phyloP scores from a whole-genome alignment of 805 yeast species.

The Wickerhamomyces canadensis region DNA sequence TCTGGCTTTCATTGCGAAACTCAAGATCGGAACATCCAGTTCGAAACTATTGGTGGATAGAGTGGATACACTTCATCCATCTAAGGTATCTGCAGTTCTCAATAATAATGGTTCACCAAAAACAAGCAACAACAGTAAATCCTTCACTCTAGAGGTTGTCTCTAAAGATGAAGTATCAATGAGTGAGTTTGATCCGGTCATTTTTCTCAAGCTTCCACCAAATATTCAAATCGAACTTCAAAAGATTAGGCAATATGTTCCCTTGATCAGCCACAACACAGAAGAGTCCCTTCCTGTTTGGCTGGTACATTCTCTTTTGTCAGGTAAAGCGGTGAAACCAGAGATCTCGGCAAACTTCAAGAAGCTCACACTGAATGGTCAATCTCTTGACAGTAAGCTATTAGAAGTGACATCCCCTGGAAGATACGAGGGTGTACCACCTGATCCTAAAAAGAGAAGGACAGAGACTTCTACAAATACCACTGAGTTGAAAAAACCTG shows the following conservation, averaged over 20 bases:
- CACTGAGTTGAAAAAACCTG: background rate
- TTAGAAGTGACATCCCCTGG: too few relatives aligned
- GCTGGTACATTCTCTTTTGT: constrained; percentile 26
- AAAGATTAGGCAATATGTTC: too few relatives aligned
- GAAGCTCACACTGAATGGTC: too few relatives aligned
- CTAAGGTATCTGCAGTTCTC: background rate
- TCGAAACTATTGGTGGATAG: constrained; percentile 2
- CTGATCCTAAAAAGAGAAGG: background rate
- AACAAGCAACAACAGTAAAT: background rate
- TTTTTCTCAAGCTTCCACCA: constrained; percentile 18
- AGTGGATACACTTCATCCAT: constrained; percentile 1
- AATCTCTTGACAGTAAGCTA: too few relatives aligned
- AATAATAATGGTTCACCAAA: background rate
- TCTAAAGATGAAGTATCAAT: background rate
- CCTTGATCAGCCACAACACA: too few relatives aligned
- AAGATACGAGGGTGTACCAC: too few relatives aligned
- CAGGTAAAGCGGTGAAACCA: too few relatives aligned
- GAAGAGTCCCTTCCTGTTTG: constrained; percentile 27
- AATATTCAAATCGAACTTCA: too few relatives aligned
- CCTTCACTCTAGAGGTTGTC: background rate
- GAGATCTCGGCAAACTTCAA: too few relatives aligned
- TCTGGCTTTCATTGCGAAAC: constrained; percentile 10
- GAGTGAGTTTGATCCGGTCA: background rate
- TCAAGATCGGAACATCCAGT: too few relatives aligned
- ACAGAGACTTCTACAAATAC: too few relatives aligned